Evolutionary conservation across 2,329 filamentous ascomycete species (phyloP).

Genomic region (Ophiocordyceps robertsii): DNA sequence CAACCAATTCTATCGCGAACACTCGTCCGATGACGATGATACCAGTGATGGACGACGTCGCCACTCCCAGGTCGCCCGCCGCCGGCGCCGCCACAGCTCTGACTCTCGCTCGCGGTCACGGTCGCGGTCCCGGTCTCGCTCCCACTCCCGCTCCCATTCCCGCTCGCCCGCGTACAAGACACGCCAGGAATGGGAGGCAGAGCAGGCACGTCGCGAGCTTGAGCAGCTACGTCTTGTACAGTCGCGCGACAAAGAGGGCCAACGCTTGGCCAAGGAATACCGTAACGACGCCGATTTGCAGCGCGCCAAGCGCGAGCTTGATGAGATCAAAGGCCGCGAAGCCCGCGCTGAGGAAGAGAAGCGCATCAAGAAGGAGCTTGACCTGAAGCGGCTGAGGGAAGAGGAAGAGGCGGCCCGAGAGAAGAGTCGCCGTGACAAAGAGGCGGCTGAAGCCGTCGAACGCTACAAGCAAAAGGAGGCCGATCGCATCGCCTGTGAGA

Average conservation of each 20-base stretch:
- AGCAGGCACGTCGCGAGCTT: constrained; percentile 27
- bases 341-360: constrained; percentile 34
- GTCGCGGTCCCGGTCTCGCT: constrained; percentile 14
- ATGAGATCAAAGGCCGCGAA: constrained; percentile 30
- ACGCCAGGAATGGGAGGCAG: constrained; percentile 28
- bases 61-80: constrained; percentile 11
- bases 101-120: constrained; percentile 12
- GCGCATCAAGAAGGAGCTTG: constrained; percentile 38
- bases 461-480: constrained; percentile 36
- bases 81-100: constrained; percentile 12
- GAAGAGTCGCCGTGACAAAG: constrained; percentile 28
- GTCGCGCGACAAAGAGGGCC: constrained; percentile 23
- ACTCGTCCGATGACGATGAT: constrained; percentile 29
- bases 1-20: constrained; percentile 38
- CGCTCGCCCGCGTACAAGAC: constrained; percentile 22
- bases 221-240: constrained; percentile 28
- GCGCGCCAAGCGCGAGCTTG: constrained; percentile 32
- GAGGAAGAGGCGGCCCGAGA: constrained; percentile 30
- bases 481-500: constrained; percentile 31
- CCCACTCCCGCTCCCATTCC: constrained; percentile 14
- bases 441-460: constrained; percentile 34
- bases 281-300: constrained; percentile 36
- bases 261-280: constrained; percentile 23
- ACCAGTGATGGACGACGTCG: constrained; percentile 7
- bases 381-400: constrained; percentile 32